Evolutionary conservation across 148 eudicot genomes (phyloP).

Genomic region (Chenopodium formosanum): DNA sequence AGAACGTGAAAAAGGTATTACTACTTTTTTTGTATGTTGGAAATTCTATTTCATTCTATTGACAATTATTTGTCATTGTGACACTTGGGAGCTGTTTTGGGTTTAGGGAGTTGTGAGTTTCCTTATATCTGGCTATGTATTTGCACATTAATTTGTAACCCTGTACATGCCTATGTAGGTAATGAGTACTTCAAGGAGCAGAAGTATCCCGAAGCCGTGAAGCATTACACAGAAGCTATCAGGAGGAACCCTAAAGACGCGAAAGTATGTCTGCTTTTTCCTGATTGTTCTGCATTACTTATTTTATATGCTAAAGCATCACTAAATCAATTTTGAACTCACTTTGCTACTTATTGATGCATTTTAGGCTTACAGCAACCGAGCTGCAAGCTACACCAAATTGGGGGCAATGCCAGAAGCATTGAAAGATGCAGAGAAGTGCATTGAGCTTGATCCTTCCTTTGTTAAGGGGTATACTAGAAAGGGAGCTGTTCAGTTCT

Average conservation of each 20-base stretch:
- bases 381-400: conserved; percentile 95
- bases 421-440: conserved; percentile 93
- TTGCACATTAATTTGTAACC: background rate
- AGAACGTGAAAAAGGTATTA: conserved; percentile 94
- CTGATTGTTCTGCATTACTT: background rate
- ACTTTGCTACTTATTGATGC: background rate
- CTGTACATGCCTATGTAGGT: conserved; percentile 35
- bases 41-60: background rate
- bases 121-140: background rate
- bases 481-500: conserved; percentile 87
- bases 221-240: conserved; percentile 83
- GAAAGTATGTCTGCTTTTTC: conserved; percentile 37
- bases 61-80: no score
- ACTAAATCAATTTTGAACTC: background rate
- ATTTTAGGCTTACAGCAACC: conserved; percentile 78
- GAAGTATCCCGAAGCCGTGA: conserved; percentile 87
- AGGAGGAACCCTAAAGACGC: conserved; percentile 84
- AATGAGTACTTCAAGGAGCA: conserved; percentile 83
- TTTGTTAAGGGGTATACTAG: conserved; percentile 90
- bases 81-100: background rate
- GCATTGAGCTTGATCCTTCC: conserved; percentile 93
- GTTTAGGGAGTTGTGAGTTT: background rate
- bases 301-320: background rate
- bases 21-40: background rate
- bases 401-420: conserved; percentile 93